Percentiles rank a stretch among this genome's conserved stretches.
phyloP scores from a whole-genome alignment of 1,139 yeast species.

The Lizanozyma gosingica region DNA sequence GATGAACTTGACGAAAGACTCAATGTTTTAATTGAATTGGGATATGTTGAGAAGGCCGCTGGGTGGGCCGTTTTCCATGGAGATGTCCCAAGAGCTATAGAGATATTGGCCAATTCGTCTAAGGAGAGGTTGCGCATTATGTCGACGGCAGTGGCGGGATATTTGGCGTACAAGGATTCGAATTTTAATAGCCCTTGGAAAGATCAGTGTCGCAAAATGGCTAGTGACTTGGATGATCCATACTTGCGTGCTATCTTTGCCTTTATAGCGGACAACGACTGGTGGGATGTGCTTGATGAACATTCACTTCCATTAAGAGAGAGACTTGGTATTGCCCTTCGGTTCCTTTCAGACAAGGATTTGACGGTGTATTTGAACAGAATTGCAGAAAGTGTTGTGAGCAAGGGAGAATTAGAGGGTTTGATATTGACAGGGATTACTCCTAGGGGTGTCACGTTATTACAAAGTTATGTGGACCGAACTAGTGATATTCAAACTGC shows the following conservation, averaged over 20 bases:
- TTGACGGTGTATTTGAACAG: constrained; percentile 57
- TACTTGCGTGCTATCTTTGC: constrained; percentile 90
- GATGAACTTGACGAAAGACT: constrained; percentile 69
- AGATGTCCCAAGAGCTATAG: constrained; percentile 72
- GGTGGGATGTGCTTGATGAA: constrained; percentile 95
- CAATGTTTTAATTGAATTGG: constrained; percentile 44
- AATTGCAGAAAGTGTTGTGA: constrained; percentile 63
- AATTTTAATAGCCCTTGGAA: constrained; percentile 79
- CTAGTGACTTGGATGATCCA: constrained; percentile 82
- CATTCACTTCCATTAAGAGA: constrained; percentile 82
- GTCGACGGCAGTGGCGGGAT: constrained; percentile 93
- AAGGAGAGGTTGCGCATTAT: constrained; percentile 63
- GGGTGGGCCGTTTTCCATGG: constrained; percentile 98
- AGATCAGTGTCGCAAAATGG: constrained; percentile 82
- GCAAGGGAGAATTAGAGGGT: constrained; percentile 84
- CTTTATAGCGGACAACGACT: constrained; percentile 85
- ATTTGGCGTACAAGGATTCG: constrained; percentile 61
- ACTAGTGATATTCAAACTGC: constrained; percentile 94
- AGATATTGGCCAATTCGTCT: constrained; percentile 51
- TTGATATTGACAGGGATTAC: constrained; percentile 85
- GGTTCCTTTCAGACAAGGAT: constrained; percentile 77
- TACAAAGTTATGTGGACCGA: constrained; percentile 82
- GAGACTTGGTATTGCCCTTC: constrained; percentile 78
- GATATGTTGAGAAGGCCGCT: constrained; percentile 82
- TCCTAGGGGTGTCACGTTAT: constrained; percentile 66